Conservation (phyloP, 805 yeast species). For the Debaryomyces castellii region DNA sequence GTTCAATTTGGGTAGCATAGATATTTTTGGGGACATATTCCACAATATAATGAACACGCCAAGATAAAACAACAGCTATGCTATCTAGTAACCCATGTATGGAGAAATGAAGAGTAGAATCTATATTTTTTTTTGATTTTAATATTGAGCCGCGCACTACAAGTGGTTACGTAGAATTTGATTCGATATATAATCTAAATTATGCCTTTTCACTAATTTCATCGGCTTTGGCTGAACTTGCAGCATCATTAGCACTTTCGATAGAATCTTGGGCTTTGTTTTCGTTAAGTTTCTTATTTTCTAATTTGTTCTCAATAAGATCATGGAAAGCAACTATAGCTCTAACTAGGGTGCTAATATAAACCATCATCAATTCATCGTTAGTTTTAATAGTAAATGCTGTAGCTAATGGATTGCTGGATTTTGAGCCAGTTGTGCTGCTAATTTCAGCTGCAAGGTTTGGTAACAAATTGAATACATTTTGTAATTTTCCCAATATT, state of each 20-base stretch:
- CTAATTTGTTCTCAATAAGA: conserved; percentile 91
- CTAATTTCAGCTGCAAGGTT: conserved; percentile 46
- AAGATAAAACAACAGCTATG: not conserved
- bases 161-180: not conserved
- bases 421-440: conserved; percentile 9
- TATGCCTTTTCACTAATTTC: not conserved
- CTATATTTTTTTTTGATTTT: not conserved
- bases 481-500: conserved; percentile 89
- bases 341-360: conserved; percentile 84
- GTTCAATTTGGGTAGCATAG: conserved; percentile 20
- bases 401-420: conserved; percentile 58
- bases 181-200: not conserved
- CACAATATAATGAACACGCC: not conserved
- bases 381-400: conserved; percentile 93
- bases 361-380: conserved; percentile 93
- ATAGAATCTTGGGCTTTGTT: conserved; percentile 24
- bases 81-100: not conserved
- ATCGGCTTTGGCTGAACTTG: not conserved
- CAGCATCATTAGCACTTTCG: not conserved
- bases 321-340: conserved; percentile 96
- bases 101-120: not conserved
- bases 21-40: conserved; percentile 6
- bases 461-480: conserved; percentile 90
- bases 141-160: not conserved
- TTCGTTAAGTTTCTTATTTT: conserved; percentile 57